phyloP scores from a whole-genome alignment of 2,329 filamentous ascomycete genomes.

The Corynespora cassiicola region DNA sequence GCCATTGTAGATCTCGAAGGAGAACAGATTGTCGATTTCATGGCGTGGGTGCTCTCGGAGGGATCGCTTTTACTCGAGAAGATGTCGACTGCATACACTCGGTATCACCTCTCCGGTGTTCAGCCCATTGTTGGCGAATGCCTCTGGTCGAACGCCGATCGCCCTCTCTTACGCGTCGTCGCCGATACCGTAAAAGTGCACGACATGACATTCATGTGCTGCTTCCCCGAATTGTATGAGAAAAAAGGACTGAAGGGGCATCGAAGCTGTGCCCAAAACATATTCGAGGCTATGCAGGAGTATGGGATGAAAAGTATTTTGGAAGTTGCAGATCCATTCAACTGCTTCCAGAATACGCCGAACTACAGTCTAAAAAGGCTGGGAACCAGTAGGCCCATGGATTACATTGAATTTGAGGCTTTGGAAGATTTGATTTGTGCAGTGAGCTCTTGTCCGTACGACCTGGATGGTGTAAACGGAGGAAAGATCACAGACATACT shows the following conservation, averaged over 20 bases:
- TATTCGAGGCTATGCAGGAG: slow-evolving; percentile 45
- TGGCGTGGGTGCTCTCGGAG: slow-evolving; percentile 37
- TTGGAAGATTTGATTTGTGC: slow-evolving; percentile 42
- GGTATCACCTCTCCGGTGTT: slow-evolving; percentile 43
- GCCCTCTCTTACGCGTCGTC: slow-evolving; percentile 42
- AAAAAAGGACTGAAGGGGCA: slow-evolving; percentile 40
- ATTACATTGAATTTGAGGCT: slow-evolving; percentile 49
- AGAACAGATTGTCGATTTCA: slow-evolving; percentile 49
- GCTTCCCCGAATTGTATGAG: slow-evolving; percentile 46
- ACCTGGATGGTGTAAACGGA: slow-evolving; percentile 46
- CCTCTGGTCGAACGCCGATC: slow-evolving; percentile 46
- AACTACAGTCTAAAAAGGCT: slow-evolving; percentile 46
- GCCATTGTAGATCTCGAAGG: slow-evolving; percentile 49
- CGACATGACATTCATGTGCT: slow-evolving; percentile 51
- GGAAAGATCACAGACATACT: slow-evolving; percentile 47
- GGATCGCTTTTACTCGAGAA: slow-evolving; percentile 33
- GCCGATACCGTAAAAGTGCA: slow-evolving; percentile 48
- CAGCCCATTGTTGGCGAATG: slow-evolving; percentile 44
- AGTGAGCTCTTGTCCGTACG: slow-evolving; percentile 48
- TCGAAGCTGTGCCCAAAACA: slow-evolving; percentile 46
- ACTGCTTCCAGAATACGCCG: slow-evolving; percentile 50
- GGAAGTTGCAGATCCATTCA: slow-evolving; percentile 48
- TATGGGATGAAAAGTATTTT: slow-evolving; percentile 42
- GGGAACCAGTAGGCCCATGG: slow-evolving; percentile 44
- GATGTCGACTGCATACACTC: slow-evolving; percentile 47